Evolutionary conservation across 2,329 filamentous ascomycete genomes (phyloP), one percentile per base, ranked within the genome.

Genomic region (Botrytis pseudocinerea): DNA sequence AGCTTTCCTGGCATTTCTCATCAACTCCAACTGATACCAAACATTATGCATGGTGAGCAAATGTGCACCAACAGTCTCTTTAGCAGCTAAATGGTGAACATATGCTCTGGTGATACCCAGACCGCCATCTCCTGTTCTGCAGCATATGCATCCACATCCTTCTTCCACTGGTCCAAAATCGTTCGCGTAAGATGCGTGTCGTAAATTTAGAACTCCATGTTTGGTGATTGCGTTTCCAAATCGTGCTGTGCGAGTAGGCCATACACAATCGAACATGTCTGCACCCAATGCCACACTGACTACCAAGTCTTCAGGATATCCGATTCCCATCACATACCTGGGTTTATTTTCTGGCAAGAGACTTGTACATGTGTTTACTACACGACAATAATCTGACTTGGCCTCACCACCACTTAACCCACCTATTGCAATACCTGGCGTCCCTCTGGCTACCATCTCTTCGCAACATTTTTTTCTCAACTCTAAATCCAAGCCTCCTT

Each of bases 241-340:
- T 48, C 96, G 90, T 80, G 96, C 96, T 51, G 96, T 99, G 71
- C 96, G 88, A 7, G 96, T 98, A 1, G 96, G 97, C 96, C 96
- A 99, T 10, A 99, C 96, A 80, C 97, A 99, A 83, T 99, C 96
- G 81, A 99, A 99, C 96, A 99, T 99, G 83, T 99, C 96, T 66
- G 96, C 96, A 5, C 96, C 96, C 0, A 99, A 87, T 1, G 96
- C 96, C 6, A 98, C 91, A 70, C 94, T 97, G 57, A 99, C 95
- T 2, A 99, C 89, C 72, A 99, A 86, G 80, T 99, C 96, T 84
- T 98, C 96, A 1, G 96, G 96, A 82, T 98, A 99, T 20, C 96
- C 94, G 77, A 99, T 96, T 28, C 96, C 96, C 97, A 99, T 99
- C 73, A 99, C 95, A 83, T 99, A 99, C 81, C 96, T 89, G n/a